A percentile compares a stretch with the other conserved stretches of the same genome.
These are phyloP conservation scores for Hygrocybe punicea DNA, from an alignment of 768 basidiomycete species.

Conservation along the genomic window DNA sequence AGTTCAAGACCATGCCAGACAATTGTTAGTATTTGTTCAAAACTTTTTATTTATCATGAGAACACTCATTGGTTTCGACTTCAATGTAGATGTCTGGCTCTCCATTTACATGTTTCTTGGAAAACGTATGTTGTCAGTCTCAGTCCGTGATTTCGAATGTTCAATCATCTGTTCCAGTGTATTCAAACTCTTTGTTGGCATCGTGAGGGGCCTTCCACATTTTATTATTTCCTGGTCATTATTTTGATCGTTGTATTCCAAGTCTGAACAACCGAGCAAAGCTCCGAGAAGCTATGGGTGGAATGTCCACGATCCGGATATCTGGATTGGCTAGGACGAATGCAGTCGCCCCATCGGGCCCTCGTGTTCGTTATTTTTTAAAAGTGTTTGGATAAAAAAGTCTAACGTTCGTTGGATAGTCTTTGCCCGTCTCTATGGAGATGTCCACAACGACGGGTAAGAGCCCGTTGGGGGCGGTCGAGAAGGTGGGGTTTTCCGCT, in stretches of 20 bases:
- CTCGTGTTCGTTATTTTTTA: background rate
- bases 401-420: too few relatives aligned
- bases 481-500: background rate
- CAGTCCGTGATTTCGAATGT: background rate
- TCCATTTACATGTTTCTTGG: constrained; percentile 6
- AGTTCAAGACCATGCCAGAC: constrained; percentile 7
- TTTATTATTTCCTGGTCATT: background rate
- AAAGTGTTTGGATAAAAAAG: too few relatives aligned
- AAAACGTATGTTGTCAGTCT: background rate
- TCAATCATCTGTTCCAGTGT: background rate
- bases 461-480: background rate
- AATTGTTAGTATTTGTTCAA: background rate
- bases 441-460: background rate
- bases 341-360: background rate
- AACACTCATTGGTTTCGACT: background rate
- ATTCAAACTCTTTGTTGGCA: constrained; percentile 7
- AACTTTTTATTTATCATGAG: background rate
- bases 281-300: background rate
- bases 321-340: background rate
- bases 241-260: background rate
- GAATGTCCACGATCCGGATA: background rate
- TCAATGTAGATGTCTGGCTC: constrained; percentile 2
- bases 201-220: background rate
- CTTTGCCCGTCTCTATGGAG: background rate
- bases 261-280: background rate